Conservation (phyloP, 306 rosid genomes). For the Inga oerstediana region DNA sequence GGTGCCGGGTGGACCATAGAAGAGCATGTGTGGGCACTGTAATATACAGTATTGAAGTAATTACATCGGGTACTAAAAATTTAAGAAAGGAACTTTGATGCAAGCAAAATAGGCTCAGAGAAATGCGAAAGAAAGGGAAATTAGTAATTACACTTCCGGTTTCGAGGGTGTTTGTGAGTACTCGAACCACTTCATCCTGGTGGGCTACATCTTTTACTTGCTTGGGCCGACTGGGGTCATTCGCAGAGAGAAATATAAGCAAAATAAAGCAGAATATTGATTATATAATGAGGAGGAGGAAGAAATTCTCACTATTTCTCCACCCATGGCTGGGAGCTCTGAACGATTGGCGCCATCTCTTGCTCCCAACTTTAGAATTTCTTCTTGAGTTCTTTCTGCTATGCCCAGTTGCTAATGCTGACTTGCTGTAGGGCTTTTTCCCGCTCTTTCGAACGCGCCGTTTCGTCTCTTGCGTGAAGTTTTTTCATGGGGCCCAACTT, state of each 20-base stretch:
- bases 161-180: constrained; percentile 89
- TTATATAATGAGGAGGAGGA: background rate
- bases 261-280: background rate
- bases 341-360: constrained; percentile 78
- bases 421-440: background rate
- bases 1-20: constrained; percentile 96
- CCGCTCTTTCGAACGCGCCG: background rate
- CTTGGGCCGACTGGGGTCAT: constrained; percentile 74
- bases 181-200: constrained; percentile 95
- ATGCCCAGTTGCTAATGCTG: background rate
- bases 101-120: background rate
- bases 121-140: background rate
- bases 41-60: background rate
- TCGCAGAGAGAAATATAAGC: background rate
- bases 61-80: background rate
- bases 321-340: constrained; percentile 89
- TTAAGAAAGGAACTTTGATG: too few relatives aligned
- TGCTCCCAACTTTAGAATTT: background rate
- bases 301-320: constrained; percentile 74
- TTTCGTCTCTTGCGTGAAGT: background rate
- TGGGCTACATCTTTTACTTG: constrained; percentile 92
- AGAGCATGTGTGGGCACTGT: constrained; percentile 95
- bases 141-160: constrained; percentile 64
- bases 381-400: background rate
- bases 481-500: background rate